Evolutionary conservation across 306 rosid species (phyloP), one percentile per base, ranked within the genome.

Genomic region (Abrus pulchellus): DNA sequence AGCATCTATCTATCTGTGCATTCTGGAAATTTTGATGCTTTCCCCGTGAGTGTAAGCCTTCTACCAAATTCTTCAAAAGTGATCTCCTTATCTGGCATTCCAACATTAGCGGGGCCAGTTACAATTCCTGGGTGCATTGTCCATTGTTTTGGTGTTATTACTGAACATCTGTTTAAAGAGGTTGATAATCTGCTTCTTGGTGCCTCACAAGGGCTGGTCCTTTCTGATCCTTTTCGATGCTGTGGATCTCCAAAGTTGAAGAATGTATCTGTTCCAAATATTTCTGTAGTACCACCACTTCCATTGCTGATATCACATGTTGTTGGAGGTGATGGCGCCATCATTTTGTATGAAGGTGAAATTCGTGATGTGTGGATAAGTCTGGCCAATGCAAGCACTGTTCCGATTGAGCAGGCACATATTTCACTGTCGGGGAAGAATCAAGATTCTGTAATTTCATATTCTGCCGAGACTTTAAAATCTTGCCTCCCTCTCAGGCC

Each of bases 181-280:
- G 99, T 96, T 83, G 98, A 96, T 87, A 92, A 92, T 89, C 89
- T 96, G 81, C 97, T 96, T 60, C 94, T 90, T 77, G 99, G 98
- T 84, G 98, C 95, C 29, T 80, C 88, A 14, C 97, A 96, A 93
- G 98, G 99, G 75, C 98, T 96, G 30, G 98, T 96, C 65, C 94
- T 93, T 80, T 96, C 99, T 84, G 98, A 96, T 73, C 98, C 99
- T 68, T 96, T 96, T 74, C 88, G 99, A 72, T 88, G 97, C 74
- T 96, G 98, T 85, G 99, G 99, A 33, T 93, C 99, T 80, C 92
- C 89, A 2, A 96, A 91, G 85, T 71, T 93, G 86, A 96, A 84
- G 85, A 96, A 85, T 77, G 87, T 93, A 59, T 85, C 84, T 45
- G 90, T 93, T 82, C 98, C 99, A 48, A 92, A 68, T 90, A 88